Base-by-base conservation (phyloP, 352 stramenopile species). In the Globisporangium acanthophoron region DNA sequence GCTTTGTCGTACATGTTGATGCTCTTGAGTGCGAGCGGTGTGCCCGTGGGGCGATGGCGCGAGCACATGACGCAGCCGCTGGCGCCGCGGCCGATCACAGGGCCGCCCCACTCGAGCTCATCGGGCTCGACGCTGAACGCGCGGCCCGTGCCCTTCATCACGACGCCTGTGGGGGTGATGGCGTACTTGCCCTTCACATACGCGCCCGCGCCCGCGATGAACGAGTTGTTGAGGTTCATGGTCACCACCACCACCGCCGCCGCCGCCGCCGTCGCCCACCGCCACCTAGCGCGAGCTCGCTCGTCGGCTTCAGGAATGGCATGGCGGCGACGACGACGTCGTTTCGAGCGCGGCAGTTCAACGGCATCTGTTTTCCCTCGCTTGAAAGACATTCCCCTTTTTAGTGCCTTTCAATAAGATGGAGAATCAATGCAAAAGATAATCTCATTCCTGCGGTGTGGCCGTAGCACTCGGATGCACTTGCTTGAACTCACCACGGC, bases 1-100 rank as follows among this genome's bases (percentile, higher is more conserved):
- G 49, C 74, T 46, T 91, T 91, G 68, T 96, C 85, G 60, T 78
- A 90, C 78, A 94, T 90, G 64, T 90, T 88, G 70, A 96, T 96
- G 62, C 93, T 78, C 67, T 96, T 96, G 61, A 96, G 74, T 20
- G 86, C 86, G 15, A 96, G 67, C 45, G 80, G 80, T 54, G 80
- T 92, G 66, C 87, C 78, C 20, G 82, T 89, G 24, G 84, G 84
- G 45, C 61, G 67, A 62, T 93, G 84, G 44, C 74, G 62, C 35
- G 83, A 90, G 46, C 71, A 68, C n/a, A 85, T 66, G 40, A 93
- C 83, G 21, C 65, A 85, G 54, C 83, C 81, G 47, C 83, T 93
- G 39, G 73, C 78, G 45, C 83, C 80, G 53, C 77, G 79, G 21
- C 83, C 83, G 50, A 93, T 90, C n/a, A 87, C 74, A 11, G 84